Conservation (phyloP, 2,329 filamentous ascomycete genomes). For the Aspergillus latus region DNA sequence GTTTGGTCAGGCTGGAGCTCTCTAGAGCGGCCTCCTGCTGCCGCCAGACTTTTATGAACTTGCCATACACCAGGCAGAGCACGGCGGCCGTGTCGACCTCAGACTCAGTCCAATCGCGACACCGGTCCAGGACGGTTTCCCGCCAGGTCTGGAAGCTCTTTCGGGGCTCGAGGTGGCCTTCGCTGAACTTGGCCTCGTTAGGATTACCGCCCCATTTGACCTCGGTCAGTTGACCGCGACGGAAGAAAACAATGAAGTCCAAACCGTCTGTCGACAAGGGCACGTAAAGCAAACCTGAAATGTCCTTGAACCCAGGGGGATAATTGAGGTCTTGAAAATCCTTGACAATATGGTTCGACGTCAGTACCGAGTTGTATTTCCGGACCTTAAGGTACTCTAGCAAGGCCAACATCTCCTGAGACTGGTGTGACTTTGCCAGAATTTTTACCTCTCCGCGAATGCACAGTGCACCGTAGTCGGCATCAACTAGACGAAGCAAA, state of each 20-base stretch:
- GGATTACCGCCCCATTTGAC: slow-evolving; percentile 71
- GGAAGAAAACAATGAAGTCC: slow-evolving; percentile 90
- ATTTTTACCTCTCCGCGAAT: slow-evolving; percentile 87
- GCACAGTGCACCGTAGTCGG: slow-evolving; percentile 80
- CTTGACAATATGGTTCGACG: slow-evolving; percentile 70
- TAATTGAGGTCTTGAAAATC: slow-evolving; percentile 84
- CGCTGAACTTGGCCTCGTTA: slow-evolving; percentile 65
- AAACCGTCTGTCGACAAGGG: slow-evolving; percentile 72
- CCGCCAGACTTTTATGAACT: slow-evolving; percentile 89
- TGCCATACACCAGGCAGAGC: slow-evolving; percentile 81
- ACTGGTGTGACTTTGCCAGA: slow-evolving; percentile 69
- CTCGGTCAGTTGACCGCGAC: slow-evolving; percentile 74
- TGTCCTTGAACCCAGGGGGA: slow-evolving; percentile 71
- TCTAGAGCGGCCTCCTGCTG: slow-evolving; percentile 84
- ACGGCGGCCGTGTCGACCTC: slow-evolving; percentile 87
- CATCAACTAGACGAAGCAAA: slow-evolving; percentile 77
- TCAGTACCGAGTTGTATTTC: slow-evolving; percentile 70
- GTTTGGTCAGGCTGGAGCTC: slow-evolving; percentile 73
- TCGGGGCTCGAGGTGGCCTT: slow-evolving; percentile 73
- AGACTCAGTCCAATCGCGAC: slow-evolving; percentile 83
- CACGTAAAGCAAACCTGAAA: slow-evolving; percentile 79
- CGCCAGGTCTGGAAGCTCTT: slow-evolving; percentile 77
- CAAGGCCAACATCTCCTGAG: slow-evolving; percentile 80
- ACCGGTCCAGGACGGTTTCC: slow-evolving; percentile 80
- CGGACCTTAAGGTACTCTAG: slow-evolving; percentile 81